Base-by-base conservation (phyloP, 345 rosid species). In the Diplotaxis tenuifolia region DNA sequence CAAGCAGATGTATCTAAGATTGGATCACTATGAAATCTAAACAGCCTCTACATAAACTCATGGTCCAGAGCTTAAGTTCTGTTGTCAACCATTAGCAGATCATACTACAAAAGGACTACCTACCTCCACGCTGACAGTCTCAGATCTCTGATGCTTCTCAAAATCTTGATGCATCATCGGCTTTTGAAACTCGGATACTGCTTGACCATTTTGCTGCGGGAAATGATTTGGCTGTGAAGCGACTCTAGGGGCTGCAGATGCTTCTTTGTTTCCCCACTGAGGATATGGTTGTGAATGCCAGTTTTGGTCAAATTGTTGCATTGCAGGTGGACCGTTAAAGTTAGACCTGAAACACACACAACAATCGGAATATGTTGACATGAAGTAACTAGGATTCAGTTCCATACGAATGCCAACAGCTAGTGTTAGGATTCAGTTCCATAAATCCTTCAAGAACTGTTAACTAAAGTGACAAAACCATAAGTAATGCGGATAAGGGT, bases 281-380 rank as follows among this genome's bases (percentile, higher is more conserved):
- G 84, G 58, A 81, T 77, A 72, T 74, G 81, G 68, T 66, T 67
- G 90, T 32, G 83, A 76, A 34, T 81, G 86, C 71, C 83, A 76
- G 73, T 78, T 80, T 66, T 68, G 45, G 10, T 85, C 73, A 23
- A 64, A 42, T 55, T 83, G 86, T 70, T 81, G 94, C 75, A 57
- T 61, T 73, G 80, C 77, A 78, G 81, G 82, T 70, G 91, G 66
- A 72, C 77, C 72, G 49, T 82, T 77, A 59, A 91, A 86, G 65
- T 81, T 28, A 58, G 85, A 77, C 78, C 97, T 88, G 85, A 65
- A 82, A n/a, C 61, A 68, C 58, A 68, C 32, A 0, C 0, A 56
- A 10, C 15, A 9, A 56, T 9, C 42, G 12, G 28, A 9, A 57
- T 61, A 14, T 10, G 22, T 45, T 25, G 18, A 42, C 21, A 69